A percentile compares a stretch with the other conserved stretches of the same genome.
Evolutionary conservation across 106 monocot genomes (phyloP).

Genomic region (Phalaenopsis equestris): DNA sequence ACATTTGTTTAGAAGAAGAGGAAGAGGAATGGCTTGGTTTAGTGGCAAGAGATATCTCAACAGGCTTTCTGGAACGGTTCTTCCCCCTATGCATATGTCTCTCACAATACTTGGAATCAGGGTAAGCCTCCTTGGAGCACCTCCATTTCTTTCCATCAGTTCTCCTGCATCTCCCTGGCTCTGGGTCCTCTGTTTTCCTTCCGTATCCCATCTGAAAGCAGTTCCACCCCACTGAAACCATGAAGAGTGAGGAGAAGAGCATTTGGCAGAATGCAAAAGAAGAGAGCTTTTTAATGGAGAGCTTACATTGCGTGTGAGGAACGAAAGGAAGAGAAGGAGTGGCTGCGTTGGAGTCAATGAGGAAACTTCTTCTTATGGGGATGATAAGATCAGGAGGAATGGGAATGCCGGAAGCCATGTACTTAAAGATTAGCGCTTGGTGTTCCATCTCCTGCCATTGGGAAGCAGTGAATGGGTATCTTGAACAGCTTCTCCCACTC

Average conservation of each 20-base stretch:
- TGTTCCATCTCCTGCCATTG: constrained; percentile 95
- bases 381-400: constrained; percentile 84
- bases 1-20: not conserved
- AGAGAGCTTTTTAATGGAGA: not conserved
- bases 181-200: constrained; percentile 75
- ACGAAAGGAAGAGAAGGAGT: constrained; percentile 21
- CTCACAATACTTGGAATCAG: constrained; percentile 90
- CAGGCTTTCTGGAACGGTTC: constrained; percentile 99
- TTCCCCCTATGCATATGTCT: constrained; percentile 85
- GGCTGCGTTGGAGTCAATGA: constrained; percentile 28
- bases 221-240: constrained; percentile 52
- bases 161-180: constrained; percentile 86
- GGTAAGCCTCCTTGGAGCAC: constrained; percentile 76
- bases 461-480: constrained; percentile 73
- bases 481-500: constrained; percentile 38
- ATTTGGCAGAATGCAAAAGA: not conserved
- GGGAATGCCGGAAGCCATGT: constrained; percentile 81
- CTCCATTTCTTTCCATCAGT: constrained; percentile 98
- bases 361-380: constrained; percentile 61
- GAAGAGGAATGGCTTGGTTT: not conserved
- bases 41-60: constrained; percentile 60
- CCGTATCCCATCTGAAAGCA: constrained; percentile 43
- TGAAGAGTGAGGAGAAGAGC: not conserved
- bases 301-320: constrained; percentile 50
- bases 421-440: constrained; percentile 96